phyloP scores from a whole-genome alignment of 257 asterid species.

The Solanum appendiculatum region DNA sequence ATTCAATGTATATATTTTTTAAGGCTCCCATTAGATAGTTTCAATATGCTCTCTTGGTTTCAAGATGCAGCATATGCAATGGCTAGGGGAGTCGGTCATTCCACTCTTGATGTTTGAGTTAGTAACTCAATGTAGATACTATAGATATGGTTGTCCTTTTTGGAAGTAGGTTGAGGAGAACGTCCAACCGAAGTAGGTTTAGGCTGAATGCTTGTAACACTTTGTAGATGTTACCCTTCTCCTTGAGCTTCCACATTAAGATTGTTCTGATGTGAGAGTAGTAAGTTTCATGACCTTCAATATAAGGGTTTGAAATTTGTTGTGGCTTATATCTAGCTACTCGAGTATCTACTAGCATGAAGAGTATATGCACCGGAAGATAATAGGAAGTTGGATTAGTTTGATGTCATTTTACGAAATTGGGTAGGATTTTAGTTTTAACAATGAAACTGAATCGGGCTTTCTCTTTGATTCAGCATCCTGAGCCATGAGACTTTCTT shows the following conservation, averaged over 20 bases:
- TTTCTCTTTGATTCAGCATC: not conserved
- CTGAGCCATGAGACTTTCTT: not conserved
- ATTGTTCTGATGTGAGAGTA: not conserved
- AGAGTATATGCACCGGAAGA: not conserved
- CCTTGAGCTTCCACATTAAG: not conserved
- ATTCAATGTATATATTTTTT: not conserved
- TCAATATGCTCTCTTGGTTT: not conserved
- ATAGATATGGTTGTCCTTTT: not conserved
- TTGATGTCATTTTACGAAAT: not conserved
- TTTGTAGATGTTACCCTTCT: not conserved
- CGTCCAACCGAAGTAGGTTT: not conserved
- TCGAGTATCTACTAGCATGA: not conserved
- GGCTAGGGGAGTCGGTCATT: not conserved
- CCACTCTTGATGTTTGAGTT: not conserved
- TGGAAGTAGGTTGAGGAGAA: not conserved
- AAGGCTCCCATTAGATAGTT: not conserved
- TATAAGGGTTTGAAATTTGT: not conserved
- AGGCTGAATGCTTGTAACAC: not conserved
- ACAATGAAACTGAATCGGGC: not conserved
- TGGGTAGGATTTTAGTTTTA: not conserved
- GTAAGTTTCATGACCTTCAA: not conserved
- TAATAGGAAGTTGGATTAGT: not conserved
- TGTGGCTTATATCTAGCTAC: not conserved
- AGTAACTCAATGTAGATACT: not conserved
- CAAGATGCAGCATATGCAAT: not conserved